Base-by-base conservation (phyloP, 2,329 filamentous ascomycete genomes). In the Aspergillus eucalypticola region DNA sequence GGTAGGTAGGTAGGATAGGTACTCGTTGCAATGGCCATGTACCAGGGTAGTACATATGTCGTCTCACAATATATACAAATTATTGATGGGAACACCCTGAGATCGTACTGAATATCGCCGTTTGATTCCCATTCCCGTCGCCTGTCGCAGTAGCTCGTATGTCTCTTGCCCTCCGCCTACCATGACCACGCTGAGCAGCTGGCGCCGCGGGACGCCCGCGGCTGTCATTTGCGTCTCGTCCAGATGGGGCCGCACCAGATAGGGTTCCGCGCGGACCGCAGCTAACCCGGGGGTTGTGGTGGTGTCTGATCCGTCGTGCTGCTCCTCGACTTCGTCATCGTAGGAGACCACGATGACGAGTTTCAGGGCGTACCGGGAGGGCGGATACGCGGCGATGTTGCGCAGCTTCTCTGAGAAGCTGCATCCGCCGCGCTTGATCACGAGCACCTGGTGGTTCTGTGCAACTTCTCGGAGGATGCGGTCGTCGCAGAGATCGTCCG, bases 181-280 rank as follows among this genome's bases (percentile, higher is more conserved):
- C 85, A 98, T 90, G 41, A 96, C 83, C 85, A 97, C 87, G 11
- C 90, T 86, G 39, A 98, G 88, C 2, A 88, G 88, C 68, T 92
- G 83, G 44, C 87, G 84, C 10, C 92, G 80, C 56, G 83, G 82
- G 54, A 92, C 79, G 0, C 92, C 92, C 3, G 82, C 84, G 0
- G 88, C 86, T 2, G 90, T 92, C 52, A 81, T 77, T 78, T 97
- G 94, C 54, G 81, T 78, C 64, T 89, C 84, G 54, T 96, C 91
- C 3, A 99, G 81, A 51, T 95, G 76, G 1, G 95, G 95, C 38
- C 87, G 80, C 25, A 85, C 79, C 8, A 87, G 75, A 29, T 70
- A 69, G 8, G 72, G 65, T 41, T 77, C 76, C 2, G 71, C 71
- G 15, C 74, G 77, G 59, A 68, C 67, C 35, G 75, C 75, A 3